Evolutionary conservation across 1,284 basidiomycete species (phyloP).

Genomic region (Sanghuangporus weigelae): DNA sequence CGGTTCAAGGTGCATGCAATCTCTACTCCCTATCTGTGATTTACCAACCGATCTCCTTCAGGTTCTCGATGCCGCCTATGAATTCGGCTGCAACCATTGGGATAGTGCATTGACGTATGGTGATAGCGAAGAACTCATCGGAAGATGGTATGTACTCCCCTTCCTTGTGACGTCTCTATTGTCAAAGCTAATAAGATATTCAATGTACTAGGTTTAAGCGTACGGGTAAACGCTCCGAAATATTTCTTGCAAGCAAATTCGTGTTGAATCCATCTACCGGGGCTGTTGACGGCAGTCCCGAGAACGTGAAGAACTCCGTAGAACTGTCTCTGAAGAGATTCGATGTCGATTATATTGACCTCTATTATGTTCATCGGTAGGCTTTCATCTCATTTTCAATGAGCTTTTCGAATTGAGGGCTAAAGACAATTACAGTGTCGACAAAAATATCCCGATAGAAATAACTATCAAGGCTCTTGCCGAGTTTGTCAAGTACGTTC

Average conservation of each 20-base stretch:
- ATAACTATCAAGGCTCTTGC: conserved; percentile 47
- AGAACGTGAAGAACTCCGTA: conserved; percentile 31
- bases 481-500: conserved; percentile 45
- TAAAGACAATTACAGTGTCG: conserved; percentile 29
- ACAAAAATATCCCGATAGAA: conserved; percentile 42
- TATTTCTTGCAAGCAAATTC: conserved; percentile 51
- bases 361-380: conserved; percentile 41
- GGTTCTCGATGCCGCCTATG: conserved; percentile 37
- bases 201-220: conserved; percentile 33
- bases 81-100: conserved; percentile 37
- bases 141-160: conserved; percentile 32
- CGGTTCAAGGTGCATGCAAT: conserved; percentile 11
- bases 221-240: conserved; percentile 39
- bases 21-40: background rate
- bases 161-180: background rate
- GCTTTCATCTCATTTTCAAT: background rate
- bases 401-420: background rate
- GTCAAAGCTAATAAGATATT: too few species aligned
- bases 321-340: conserved; percentile 36
- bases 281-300: conserved; percentile 28
- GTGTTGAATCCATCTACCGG: conserved; percentile 26
- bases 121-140: conserved; percentile 40
- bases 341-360: conserved; percentile 40
- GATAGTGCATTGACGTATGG: conserved; percentile 39
- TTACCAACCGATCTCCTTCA: conserved; percentile 7